Conservation (phyloP, 805 yeast genomes). For the Wickerhamomyces ciferrii region DNA sequence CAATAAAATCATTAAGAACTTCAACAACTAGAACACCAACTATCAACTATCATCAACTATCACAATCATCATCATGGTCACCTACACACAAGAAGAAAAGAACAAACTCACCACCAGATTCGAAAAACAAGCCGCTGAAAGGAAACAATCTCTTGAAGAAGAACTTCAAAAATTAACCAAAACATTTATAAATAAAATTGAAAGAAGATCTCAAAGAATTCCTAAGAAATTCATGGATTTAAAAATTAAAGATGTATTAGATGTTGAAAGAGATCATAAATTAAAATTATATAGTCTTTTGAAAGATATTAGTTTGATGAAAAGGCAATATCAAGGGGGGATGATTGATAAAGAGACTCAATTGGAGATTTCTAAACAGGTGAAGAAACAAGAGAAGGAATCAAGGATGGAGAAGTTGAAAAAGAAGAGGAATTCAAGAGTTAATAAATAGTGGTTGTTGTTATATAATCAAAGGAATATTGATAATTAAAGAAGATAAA, state of each 20-base stretch:
- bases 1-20: too few species aligned
- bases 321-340: background rate
- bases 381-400: too few species aligned
- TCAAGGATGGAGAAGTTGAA: constrained; percentile 8
- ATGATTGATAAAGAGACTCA: constrained; percentile 4
- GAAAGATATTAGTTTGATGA: constrained; percentile 12
- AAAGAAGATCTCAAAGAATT: constrained; percentile 13
- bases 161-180: constrained; percentile 12
- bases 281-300: constrained; percentile 18
- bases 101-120: constrained; percentile 14
- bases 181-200: constrained; percentile 17
- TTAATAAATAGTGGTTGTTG: too few species aligned
- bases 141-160: constrained; percentile 8
- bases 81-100: constrained; percentile 10
- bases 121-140: constrained; percentile 18
- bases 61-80: constrained; percentile 6
- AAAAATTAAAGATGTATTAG: constrained; percentile 17
- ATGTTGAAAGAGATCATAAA: constrained; percentile 22
- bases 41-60: too few species aligned
- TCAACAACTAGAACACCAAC: too few species aligned
- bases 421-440: too few species aligned
- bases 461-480: too few species aligned
- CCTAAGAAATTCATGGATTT: constrained; percentile 20
- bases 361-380: constrained; percentile 6
- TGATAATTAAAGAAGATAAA: too few species aligned